Evolutionary conservation across 2,329 filamentous ascomycete species (phyloP).

Genomic region (Trichoderma aggressivum): DNA sequence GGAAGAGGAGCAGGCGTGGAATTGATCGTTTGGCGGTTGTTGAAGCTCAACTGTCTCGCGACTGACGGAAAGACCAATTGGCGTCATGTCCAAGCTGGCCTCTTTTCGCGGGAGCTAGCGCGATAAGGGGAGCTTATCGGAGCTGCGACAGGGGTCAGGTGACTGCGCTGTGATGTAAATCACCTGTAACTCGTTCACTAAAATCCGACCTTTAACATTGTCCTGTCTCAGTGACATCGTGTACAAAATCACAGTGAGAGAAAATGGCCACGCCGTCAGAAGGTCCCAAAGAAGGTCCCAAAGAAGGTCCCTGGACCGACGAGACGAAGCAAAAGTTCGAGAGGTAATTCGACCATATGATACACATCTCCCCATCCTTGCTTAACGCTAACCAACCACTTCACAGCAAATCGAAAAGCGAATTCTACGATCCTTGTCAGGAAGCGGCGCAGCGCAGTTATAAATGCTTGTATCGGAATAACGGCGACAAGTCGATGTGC

Average conservation of each 20-base stretch:
- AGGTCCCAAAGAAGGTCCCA: slow-evolving; percentile 24
- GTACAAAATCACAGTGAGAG: neutral
- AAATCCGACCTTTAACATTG: slow-evolving; percentile 16
- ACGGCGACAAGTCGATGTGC: slow-evolving; percentile 84
- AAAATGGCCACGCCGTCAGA: slow-evolving; percentile 24
- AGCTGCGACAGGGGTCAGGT: slow-evolving; percentile 5
- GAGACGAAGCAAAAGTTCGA: slow-evolving; percentile 63
- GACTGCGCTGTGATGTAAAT: neutral
- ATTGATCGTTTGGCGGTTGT: neutral
- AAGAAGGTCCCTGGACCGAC: slow-evolving; percentile 50
- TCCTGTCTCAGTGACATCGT: neutral
- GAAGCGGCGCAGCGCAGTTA: slow-evolving; percentile 84
- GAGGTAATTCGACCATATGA: slow-evolving; percentile 45
- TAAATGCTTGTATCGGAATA: slow-evolving; percentile 83
- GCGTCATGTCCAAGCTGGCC: slow-evolving; percentile 17
- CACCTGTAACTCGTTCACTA: neutral
- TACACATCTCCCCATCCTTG: neutral
- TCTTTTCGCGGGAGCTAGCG: slow-evolving; percentile 10
- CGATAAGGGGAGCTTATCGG: slow-evolving; percentile 19
- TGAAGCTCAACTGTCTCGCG: neutral
- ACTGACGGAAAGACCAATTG: neutral
- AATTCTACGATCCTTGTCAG: slow-evolving; percentile 94
- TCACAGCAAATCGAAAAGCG: slow-evolving; percentile 76
- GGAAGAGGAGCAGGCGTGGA: neutral
- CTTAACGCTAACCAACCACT: neutral